Percentiles rank a stretch among this genome's conserved stretches.
Conservation (phyloP, 2,329 filamentous ascomycete genomes). For the Metarhizium guizhouense region DNA sequence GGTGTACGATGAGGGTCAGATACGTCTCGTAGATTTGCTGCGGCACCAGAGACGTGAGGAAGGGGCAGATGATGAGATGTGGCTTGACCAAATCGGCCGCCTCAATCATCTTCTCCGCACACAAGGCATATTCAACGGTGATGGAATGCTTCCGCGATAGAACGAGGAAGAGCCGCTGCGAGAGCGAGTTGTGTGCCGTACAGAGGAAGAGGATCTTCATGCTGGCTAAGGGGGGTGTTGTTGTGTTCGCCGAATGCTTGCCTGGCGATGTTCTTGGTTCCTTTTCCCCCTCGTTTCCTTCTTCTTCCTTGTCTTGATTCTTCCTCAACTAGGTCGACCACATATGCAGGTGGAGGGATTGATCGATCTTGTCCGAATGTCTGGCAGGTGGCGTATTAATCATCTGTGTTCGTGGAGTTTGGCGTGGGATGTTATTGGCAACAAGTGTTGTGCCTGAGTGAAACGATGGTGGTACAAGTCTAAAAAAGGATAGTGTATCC, state of each 20-base stretch:
- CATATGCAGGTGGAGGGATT: not conserved
- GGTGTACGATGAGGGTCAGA: constrained; percentile 31
- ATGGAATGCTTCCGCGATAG: constrained; percentile 26
- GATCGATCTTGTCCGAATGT: not conserved
- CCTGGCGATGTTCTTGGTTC: not conserved
- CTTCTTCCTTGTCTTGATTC: not conserved
- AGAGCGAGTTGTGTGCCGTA: constrained; percentile 35
- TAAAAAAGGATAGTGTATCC: not conserved
- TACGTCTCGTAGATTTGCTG: constrained; percentile 25
- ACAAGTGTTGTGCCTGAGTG: not conserved
- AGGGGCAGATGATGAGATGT: constrained; percentile 32
- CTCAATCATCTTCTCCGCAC: constrained; percentile 24
- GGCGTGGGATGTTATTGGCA: not conserved
- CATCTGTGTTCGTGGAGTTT: not conserved
- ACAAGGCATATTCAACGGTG: constrained; percentile 29
- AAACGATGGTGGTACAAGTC: not conserved
- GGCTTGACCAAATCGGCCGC: constrained; percentile 27
- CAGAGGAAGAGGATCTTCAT: constrained; percentile 34
- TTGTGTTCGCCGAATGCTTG: not conserved
- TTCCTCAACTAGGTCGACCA: not conserved
- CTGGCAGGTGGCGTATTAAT: not conserved
- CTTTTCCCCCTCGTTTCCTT: not conserved
- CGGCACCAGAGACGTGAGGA: constrained; percentile 29
- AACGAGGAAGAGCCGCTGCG: constrained; percentile 28
- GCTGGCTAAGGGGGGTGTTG: not conserved